phyloP scores from a whole-genome alignment of 345 rosid genomes.

The Linum trigynum region DNA sequence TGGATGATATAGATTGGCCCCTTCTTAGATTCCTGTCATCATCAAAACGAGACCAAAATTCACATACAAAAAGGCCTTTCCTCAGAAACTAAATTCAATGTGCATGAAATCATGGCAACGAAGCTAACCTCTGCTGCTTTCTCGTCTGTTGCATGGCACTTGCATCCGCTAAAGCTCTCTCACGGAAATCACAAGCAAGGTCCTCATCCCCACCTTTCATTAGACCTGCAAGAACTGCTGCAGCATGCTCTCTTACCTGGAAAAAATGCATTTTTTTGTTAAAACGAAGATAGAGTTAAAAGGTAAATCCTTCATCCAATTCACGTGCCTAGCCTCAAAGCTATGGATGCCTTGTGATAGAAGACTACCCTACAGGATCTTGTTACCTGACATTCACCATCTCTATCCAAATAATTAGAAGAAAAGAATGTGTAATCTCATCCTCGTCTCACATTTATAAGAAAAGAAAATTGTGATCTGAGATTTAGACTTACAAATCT shows the following conservation, averaged over 20 bases:
- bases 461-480: no score
- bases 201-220: slow-evolving; percentile 92
- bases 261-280: slow-evolving; percentile 1
- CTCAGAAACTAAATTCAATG: neutral
- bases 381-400: no score
- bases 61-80: neutral
- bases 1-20: slow-evolving; percentile 44
- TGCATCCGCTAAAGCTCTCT: slow-evolving; percentile 72
- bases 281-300: neutral
- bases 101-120: neutral
- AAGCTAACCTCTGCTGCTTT: slow-evolving; percentile 42
- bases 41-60: neutral
- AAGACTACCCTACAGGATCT: neutral
- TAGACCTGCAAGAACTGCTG: slow-evolving; percentile 89
- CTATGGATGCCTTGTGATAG: neutral
- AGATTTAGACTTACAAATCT: neutral
- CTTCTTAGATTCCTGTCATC: slow-evolving; percentile 40
- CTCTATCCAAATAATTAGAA: neutral
- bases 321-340: neutral
- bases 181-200: slow-evolving; percentile 72
- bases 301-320: no score
- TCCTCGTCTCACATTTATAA: neutral
- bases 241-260: slow-evolving; percentile 98
- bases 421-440: neutral
- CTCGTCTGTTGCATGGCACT: slow-evolving; percentile 47